Evolutionary conservation across 2,329 filamentous ascomycete species (phyloP), one percentile per base, ranked within the genome.

Genomic region (Fusarium penzigii): DNA sequence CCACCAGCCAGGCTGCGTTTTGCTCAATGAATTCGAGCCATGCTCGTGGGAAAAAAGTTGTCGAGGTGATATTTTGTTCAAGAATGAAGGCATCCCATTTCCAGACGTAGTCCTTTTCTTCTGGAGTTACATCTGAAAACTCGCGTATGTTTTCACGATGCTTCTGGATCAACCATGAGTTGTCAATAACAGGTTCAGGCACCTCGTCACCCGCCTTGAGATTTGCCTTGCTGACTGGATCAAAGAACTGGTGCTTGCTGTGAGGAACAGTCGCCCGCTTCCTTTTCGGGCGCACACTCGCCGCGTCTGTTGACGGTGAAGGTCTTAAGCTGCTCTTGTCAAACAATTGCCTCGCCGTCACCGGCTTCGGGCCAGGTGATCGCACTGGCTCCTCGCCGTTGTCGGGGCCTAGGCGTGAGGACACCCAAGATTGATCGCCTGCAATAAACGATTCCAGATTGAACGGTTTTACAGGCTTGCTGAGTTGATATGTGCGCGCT

Each of bases 21-120:
- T 76, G 69, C 46, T 72, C 68, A 39, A 81, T 69, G 62, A 85
- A 85, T 20, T 70, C 72, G 40, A 81, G 63, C 71, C 83, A 82
- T 16, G 76, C 73, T 3, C 74, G 74, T 11, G 80, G 74, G 12
- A 85, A 72, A 59, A 80, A 82, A 4, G 77, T 75, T 29, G 75
- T 75, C 5, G 80, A 78, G 6, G 78, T 79, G 43, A 84, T 68
- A 48, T 75, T 77, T 58, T 79, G 75, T 42, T 71, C 71, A 9
- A 81, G 74, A 43, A 83, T 77, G 58, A 79, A 83, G 1, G 75
- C 72, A 53, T 84, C 81, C 82, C 82, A 85, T 56, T 80, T 78
- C 58, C 75, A 74, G 49, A 85, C 80, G 52, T 80, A 85, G 55
- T 84, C 81, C 64, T 80, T 82, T 61, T 85, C 82, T 14, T 75